Percentiles rank a stretch among this genome's conserved stretches.
These are phyloP conservation scores for Xylaria nigripes DNA, from an alignment of 495 filamentous ascomycete genomes.

Conservation along the genomic window DNA sequence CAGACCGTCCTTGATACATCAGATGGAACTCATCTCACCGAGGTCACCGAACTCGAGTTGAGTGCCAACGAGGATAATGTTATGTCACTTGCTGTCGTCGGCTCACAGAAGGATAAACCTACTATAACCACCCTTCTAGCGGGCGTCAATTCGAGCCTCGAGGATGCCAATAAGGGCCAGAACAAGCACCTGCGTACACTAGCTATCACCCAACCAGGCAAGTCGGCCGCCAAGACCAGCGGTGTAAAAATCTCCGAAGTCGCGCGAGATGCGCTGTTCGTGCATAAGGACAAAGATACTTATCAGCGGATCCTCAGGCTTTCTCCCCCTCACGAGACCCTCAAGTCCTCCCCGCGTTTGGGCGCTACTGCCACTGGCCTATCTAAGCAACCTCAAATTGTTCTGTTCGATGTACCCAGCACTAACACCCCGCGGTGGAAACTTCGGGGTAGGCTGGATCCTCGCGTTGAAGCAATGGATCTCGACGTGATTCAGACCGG, in stretches of 20 bases:
- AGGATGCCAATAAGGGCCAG: constrained; percentile 60
- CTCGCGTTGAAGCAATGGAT: constrained; percentile 69
- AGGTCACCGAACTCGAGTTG: constrained; percentile 68
- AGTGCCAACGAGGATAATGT: constrained; percentile 88
- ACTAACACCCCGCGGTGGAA: constrained; percentile 47
- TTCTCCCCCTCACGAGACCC: constrained; percentile 48
- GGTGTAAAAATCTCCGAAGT: constrained; percentile 44
- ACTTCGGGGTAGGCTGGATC: constrained; percentile 57
- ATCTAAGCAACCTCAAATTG: constrained; percentile 62
- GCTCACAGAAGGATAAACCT: constrained; percentile 45
- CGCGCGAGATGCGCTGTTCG: constrained; percentile 56
- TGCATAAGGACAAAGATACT: constrained; percentile 51
- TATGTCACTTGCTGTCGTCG: constrained; percentile 65
- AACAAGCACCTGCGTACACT: constrained; percentile 90
- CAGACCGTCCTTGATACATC: constrained; percentile 65
- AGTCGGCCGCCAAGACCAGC: constrained; percentile 34
- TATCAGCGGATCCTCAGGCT: constrained; percentile 76
- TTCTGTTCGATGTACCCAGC: constrained; percentile 62
- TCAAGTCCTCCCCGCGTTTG: constrained; percentile 41
- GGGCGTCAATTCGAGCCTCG: constrained; percentile 77
- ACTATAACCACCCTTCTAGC: constrained; percentile 59
- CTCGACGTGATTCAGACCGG: constrained; percentile 61
- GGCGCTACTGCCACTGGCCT: constrained; percentile 70
- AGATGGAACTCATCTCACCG: constrained; percentile 49
- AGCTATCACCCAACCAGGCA: constrained; percentile 44